Conservation (phyloP, 352 stramenopile species). For the Globisporangium megalacanthum region DNA sequence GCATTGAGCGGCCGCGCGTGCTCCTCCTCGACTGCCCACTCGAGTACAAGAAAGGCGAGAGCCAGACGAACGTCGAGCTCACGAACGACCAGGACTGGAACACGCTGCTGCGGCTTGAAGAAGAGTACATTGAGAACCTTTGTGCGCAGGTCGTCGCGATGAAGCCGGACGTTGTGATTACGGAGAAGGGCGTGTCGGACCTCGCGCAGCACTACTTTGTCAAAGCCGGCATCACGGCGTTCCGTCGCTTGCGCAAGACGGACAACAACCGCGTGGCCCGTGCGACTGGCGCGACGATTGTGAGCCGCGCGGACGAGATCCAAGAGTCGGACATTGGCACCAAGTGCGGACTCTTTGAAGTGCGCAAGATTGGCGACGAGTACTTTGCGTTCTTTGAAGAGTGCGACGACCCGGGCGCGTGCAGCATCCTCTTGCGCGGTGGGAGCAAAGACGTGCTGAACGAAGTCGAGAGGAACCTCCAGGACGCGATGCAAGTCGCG, state of each 20-base stretch:
- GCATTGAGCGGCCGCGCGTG: conserved; percentile 98
- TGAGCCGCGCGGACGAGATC: conserved; percentile 97
- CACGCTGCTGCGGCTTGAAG: conserved; percentile 97
- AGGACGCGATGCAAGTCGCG: conserved; percentile 99
- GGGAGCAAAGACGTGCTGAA: conserved; percentile 99
- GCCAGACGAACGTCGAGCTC: conserved; percentile 97
- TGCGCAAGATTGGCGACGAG: conserved; percentile 88
- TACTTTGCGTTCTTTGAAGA: conserved; percentile 99
- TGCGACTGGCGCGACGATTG: conserved; percentile 97
- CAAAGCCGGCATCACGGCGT: conserved; percentile 98
- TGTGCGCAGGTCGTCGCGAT: conserved; percentile 98
- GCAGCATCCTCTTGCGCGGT: conserved; percentile 97
- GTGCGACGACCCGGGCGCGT: conserved; percentile 97
- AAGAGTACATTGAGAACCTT: conserved; percentile 99
- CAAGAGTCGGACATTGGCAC: conserved; percentile 98
- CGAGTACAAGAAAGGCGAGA: conserved; percentile 99
- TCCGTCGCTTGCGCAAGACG: conserved; percentile 98
- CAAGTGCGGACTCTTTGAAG: conserved; percentile 98
- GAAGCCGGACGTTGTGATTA: conserved; percentile 99
- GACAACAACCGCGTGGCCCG: conserved; percentile 99
- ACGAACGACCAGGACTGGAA: conserved; percentile 99
- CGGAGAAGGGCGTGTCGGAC: conserved; percentile 99
- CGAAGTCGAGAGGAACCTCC: conserved; percentile 99
- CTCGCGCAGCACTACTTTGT: conserved; percentile 99
- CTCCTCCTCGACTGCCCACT: conserved; percentile 98